Conservation (phyloP, 1,284 basidiomycete genomes). For the Tranzscheliella williamsii region DNA sequence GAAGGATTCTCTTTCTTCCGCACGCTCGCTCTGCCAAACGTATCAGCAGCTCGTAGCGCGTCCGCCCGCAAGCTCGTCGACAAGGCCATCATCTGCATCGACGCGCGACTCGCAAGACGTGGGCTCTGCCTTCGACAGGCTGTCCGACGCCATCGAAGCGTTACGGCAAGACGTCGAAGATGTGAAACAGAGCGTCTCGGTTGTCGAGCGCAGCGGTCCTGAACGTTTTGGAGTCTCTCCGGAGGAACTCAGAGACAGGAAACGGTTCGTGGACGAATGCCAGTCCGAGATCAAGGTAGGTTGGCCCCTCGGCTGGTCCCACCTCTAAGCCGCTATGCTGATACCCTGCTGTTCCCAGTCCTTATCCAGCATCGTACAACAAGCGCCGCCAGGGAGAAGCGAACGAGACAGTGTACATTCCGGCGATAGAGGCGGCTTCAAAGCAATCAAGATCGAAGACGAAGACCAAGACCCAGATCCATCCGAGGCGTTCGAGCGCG, state of each 20-base stretch:
- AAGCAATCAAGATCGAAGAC: conserved; percentile 36
- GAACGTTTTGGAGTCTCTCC: conserved; percentile 49
- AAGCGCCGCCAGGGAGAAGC: conserved; percentile 9
- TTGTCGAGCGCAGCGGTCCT: conserved; percentile 52
- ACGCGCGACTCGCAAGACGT: conserved; percentile 2
- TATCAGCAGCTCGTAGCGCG: conserved; percentile 27
- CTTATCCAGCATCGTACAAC: conserved; percentile 12
- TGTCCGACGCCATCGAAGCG: conserved; percentile 42
- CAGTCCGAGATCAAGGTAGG: conserved; percentile 39
- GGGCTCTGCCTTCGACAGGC: conserved; percentile 33
- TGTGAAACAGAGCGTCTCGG: conserved; percentile 50
- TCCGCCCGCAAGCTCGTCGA: conserved; percentile 1
- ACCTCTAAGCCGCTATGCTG: no score
- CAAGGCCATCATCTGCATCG: conserved; percentile 1
- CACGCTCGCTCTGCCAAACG: conserved; percentile 29
- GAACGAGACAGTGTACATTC: not conserved
- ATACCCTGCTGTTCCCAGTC: conserved; percentile 8
- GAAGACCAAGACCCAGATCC: conserved; percentile 43
- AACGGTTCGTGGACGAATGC: conserved; percentile 42
- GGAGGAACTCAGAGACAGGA: conserved; percentile 38
- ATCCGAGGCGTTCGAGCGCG: conserved; percentile 51
- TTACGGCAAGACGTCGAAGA: conserved; percentile 53
- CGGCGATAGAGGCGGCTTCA: conserved; percentile 3
- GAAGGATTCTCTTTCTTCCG: conserved; percentile 36
- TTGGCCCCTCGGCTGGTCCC: no score